Evolutionary conservation across 1,139 yeast genomes (phyloP), one percentile per base, ranked within the genome.

Genomic region (Hansenula sp.): DNA sequence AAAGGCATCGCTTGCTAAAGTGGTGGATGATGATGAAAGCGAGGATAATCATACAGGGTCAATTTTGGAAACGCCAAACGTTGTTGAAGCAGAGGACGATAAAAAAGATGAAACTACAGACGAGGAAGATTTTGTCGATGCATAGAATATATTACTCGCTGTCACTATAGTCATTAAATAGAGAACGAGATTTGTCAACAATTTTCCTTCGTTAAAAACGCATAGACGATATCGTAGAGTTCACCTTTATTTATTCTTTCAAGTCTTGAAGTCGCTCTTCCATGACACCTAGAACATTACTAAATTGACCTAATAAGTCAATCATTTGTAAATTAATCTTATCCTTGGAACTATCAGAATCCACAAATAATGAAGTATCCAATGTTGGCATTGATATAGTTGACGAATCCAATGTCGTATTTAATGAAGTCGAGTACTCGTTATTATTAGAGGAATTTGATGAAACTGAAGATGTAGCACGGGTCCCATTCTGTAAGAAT

Each of bases 241-340:
- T n/a, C n/a, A n/a, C n/a, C n/a, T n/a, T n/a, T n/a, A n/a, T 21
- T 21, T 41, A 49, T 45, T 57, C 56, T 40, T 45, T 46, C 47
- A 57, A 40, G 24, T 49, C 49, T 28, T 37, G 36, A 16, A 60
- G 41, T 36, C 50, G 56, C 27, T 59, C 61, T 42, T 58, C 63
- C 47, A 60, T 49, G 6, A 47, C 41, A 7, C 54, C 54, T 36
- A 60, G 37, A 33, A 54, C 41, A 4, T 36, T 44, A 30, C 47
- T 47, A 36, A 59, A 47, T 2, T 57, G 54, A 3, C 37, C 33
- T 28, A 57, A 41, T 17, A 59, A 25, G 1, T 42, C 43, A 18
- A 41, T n/a, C 31, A 59, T 43, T 41, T 59, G 62, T 8, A n/a
- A 19, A 9, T 55, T 33, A 40, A 60, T 41, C 36, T 42, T 52